Conservation (phyloP, 1,284 basidiomycete species). For the Apiotrichum mycotoxinovorans region DNA sequence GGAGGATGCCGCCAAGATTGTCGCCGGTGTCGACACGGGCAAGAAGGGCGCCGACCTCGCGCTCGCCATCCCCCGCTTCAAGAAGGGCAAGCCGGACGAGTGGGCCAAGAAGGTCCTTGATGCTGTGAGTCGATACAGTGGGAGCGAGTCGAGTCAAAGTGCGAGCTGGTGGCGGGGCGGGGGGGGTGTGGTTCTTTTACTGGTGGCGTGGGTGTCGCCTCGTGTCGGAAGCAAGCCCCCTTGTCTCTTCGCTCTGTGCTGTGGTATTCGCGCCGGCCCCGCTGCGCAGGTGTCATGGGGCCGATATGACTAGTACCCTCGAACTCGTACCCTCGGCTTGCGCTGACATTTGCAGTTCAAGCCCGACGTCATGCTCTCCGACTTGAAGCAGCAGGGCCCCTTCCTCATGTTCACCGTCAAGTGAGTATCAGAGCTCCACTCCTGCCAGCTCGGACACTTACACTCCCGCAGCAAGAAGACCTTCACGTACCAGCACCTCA, state of each 20-base stretch:
- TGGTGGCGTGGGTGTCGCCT: not conserved
- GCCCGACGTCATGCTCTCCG: constrained; percentile 53
- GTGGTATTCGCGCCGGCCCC: too few relatives aligned
- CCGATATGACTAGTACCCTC: too few relatives aligned
- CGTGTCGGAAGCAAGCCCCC: too few relatives aligned
- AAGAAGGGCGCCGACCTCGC: constrained; percentile 92
- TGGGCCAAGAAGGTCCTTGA: constrained; percentile 70
- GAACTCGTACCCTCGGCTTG: too few relatives aligned
- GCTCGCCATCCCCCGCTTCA: constrained; percentile 85
- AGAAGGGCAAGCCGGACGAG: constrained; percentile 76
- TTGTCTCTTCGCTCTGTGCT: too few relatives aligned
- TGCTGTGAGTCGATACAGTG: constrained; percentile 56
- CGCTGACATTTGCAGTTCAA: constrained; percentile 57
- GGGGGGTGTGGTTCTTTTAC: not conserved
- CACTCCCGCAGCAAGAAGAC: constrained; percentile 50
- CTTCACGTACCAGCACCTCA: constrained; percentile 72
- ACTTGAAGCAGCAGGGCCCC: constrained; percentile 63
- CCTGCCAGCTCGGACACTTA: not conserved
- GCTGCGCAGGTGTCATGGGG: too few relatives aligned
- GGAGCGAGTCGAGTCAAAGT: not conserved
- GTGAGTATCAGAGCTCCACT: constrained; percentile 23
- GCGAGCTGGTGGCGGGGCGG: too few relatives aligned
- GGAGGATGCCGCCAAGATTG: constrained; percentile 69
- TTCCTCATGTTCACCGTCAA: constrained; percentile 81
- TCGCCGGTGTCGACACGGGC: constrained; percentile 75